Percentiles rank a stretch among this genome's conserved stretches.
phyloP scores from a whole-genome alignment of 345 rosid genomes.

The Boechera stricta region DNA sequence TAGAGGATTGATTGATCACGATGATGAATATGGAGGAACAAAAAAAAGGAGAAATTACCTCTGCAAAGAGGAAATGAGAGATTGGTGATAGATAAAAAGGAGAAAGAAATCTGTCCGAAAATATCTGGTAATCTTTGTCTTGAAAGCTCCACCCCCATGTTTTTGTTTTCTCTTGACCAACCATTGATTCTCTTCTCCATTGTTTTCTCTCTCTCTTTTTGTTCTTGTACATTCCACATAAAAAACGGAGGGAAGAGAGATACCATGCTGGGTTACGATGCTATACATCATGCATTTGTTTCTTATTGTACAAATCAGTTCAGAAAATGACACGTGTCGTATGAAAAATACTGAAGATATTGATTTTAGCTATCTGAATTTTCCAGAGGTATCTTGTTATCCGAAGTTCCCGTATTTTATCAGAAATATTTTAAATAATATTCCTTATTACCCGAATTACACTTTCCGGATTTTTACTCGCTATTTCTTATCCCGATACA shows the following conservation, averaged over 20 bases:
- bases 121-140: slow-evolving; percentile 27
- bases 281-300: background rate
- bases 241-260: slow-evolving; percentile 4
- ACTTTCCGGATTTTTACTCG: too few species aligned
- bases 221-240: background rate
- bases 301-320: too few species aligned
- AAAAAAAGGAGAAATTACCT: slow-evolving; percentile 43
- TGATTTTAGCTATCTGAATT: too few species aligned
- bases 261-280: too few species aligned
- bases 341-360: too few species aligned
- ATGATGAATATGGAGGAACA: background rate
- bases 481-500: too few species aligned
- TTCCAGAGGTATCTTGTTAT: too few species aligned
- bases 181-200: slow-evolving; percentile 19
- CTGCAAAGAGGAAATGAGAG: slow-evolving; percentile 43
- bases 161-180: slow-evolving; percentile 5
- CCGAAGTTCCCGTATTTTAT: too few species aligned
- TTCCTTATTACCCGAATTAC: too few species aligned
- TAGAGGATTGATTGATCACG: background rate
- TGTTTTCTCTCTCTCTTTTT: background rate
- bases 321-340: too few species aligned
- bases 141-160: slow-evolving; percentile 1
- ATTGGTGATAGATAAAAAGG: slow-evolving; percentile 8
- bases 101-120: slow-evolving; percentile 20
- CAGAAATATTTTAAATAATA: too few species aligned